Evolutionary conservation across 2,329 filamentous ascomycete species (phyloP).

Genomic region (Aureobasidium sp.): DNA sequence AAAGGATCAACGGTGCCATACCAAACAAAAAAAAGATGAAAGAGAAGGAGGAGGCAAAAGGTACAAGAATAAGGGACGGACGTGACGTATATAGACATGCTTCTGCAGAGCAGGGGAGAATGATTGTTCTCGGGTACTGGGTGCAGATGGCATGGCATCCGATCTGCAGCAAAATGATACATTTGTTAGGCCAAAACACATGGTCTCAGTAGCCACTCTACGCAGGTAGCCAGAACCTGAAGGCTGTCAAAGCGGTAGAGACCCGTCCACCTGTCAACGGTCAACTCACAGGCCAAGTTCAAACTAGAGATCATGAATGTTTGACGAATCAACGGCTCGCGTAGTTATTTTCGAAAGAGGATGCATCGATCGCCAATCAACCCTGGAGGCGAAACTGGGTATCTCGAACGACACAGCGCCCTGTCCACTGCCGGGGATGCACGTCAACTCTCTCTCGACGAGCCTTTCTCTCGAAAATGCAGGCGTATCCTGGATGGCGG

Average conservation of each 20-base stretch:
- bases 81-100: slow-evolving; percentile 14
- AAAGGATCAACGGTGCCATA: background rate
- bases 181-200: slow-evolving; percentile 11
- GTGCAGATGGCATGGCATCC: slow-evolving; percentile 13
- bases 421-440: background rate
- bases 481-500: slow-evolving; percentile 13
- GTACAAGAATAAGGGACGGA: background rate
- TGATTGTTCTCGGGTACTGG: slow-evolving; percentile 5
- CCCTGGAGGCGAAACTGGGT: background rate
- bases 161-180: slow-evolving; percentile 11
- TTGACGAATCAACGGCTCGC: slow-evolving; percentile 14
- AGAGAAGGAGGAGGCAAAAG: slow-evolving; percentile 1
- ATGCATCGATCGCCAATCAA: slow-evolving; percentile 10
- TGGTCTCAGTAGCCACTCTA: slow-evolving; percentile 13
- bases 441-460: slow-evolving; percentile 3
- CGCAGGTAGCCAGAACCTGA: slow-evolving; percentile 14
- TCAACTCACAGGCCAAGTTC: slow-evolving; percentile 8
- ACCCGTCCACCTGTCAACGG: slow-evolving; percentile 15
- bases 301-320: slow-evolving; percentile 7
- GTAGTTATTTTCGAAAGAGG: slow-evolving; percentile 9
- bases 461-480: background rate
- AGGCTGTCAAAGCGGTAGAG: slow-evolving; percentile 14
- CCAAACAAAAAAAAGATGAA: background rate
- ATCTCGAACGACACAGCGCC: background rate
- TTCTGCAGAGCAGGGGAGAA: slow-evolving; percentile 6